Base-by-base conservation (phyloP, 164 flowering plant genomes). In the Berberis vulgaris region DNA sequence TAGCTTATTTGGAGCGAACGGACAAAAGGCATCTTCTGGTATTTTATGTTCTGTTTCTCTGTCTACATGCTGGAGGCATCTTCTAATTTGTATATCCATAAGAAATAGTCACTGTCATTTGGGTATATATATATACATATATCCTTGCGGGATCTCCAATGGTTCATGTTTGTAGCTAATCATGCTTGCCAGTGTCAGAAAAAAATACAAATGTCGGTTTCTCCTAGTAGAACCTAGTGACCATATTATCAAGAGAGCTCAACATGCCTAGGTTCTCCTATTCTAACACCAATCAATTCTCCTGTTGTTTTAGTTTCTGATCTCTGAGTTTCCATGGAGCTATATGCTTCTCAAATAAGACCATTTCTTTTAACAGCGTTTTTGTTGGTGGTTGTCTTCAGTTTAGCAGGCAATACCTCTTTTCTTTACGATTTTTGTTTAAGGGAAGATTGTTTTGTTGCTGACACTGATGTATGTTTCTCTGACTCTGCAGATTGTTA, bases 401-500 rank as follows among this genome's bases (percentile, higher is more conserved):
- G 49, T 59, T 68, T 76, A 45, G 65, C 81, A 76, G 84, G 84
- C 66, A 77, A 56, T 41, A 6, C 12, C 12, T 47, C 59, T 67
- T 63, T 46, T 45, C 47, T 43, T 54, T 63, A 12, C 10, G 54
- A 41, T 43, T 59, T 49, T 63, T 65, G 1, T 3, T 54, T 12
- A 43, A 2, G 2, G 9, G 45, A 7, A 0, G 53, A 3, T 1
- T 1, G 13, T 7, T 3, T 42, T 71, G 46, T 9, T 69, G 41
- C 40, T 61, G 59, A 47, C 7, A 13, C 44, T 49, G 52, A 54
- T 53, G 8, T 44, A 12, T 49, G 9, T 54, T 57, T 56, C 49
- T 3, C 4, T 65, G 1, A 42, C 6, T 50, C 39, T 56, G 45
- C 78, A 86, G 91, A 81, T 73, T 78, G 84, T 69, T 83, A 74